Evolutionary conservation across 2,329 filamentous ascomycete species (phyloP), one percentile per base, ranked within the genome.

Genomic region (Pleoardoris graminearum): DNA sequence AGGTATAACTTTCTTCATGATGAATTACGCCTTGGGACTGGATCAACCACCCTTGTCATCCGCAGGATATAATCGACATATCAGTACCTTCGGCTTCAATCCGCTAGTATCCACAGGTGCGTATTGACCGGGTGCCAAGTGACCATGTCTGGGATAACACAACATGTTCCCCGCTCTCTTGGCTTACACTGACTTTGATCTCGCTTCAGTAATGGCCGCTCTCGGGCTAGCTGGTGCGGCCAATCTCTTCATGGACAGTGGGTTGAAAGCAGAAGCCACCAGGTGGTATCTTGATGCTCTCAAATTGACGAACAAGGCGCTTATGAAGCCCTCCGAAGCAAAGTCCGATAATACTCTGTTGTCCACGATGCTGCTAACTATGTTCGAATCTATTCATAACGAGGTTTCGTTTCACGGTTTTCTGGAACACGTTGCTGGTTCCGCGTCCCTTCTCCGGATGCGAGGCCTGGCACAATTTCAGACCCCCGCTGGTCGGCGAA

Each of bases 341-440:
- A 68, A 59, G 3, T 64, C 61, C 8, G 70, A 73, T 19, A 68
- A 59, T n/a, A 72, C 69, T 2, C 51, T 73, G 1, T 51, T 69
- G 0, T 63, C 69, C 0, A 68, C 69, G 4, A 67, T 69, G 3
- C 53, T 70, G 1, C 55, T 73, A 2, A 62, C 66, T 19, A 58
- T 70, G 37, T 73, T 71, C 38, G 73, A 75, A 52, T 64, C 69
- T 6, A 69, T 68, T 4, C 65, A 53, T 17, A 71, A 70, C 36
- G 59, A 69, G 64, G 66, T 0, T 49, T 75, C 1, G 35, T 48
- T n/a, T 6, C n/a, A 32, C 12, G 67, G 65, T 4, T 75, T 68
- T 66, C 61, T 53, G 27, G 66, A 67, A 25, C 73, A 75, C 48
- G 66, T 75, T n/a, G 58, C 68, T 8, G 73, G 73, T 16, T 67